Evolutionary conservation across 257 asterid species (phyloP), one percentile per base, ranked within the genome.

Genomic region (Ehretia macrophylla): DNA sequence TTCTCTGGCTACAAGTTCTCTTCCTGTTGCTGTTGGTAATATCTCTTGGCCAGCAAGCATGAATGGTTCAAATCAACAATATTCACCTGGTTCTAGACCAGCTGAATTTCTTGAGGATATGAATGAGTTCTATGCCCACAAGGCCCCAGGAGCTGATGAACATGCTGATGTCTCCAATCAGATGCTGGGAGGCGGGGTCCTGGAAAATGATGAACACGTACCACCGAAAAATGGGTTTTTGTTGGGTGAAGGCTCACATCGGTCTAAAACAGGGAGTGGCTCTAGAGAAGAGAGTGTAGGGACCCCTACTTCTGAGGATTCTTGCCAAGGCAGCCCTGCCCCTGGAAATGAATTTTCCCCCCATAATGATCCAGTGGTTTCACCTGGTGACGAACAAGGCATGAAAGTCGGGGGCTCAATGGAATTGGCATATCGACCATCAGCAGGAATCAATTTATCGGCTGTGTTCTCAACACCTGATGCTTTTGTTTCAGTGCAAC

Each of bases 221-320:
- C 72, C 39, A 16, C 58, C 32, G 17, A 75, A 58, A 61, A 19
- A 57, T 42, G 67, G 38, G 21, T 35, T 57, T 61, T 48, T 68
- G 23, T 47, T 55, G 1, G 64, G 61, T 65, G 84, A 83, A 71
- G 77, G 73, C 59, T 74, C 87, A 58, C 63, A 72, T 53, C 62
- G 79, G 46, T 76, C 86, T 4, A 76, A 85, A 81, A 81, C 82
- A 0, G 79, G 85, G 65, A 83, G 93, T 54, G 83, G 83, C 55
- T 90, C 97, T 0, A 77, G 88, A 69, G 97, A 85, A 80, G 97
- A 85, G 69, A 87, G 90, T 73, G 57, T 64, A 0, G 96, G 87
- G 47, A 85, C 88, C 58, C 93, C 96, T 56, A 81, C 87, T 72
- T 90, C 97, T 35, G 90, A 81, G 59, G 95, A 85, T 19, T 87